These are phyloP conservation scores for Populus nigra DNA, from an alignment of 345 rosid species.

Conservation along the genomic window DNA sequence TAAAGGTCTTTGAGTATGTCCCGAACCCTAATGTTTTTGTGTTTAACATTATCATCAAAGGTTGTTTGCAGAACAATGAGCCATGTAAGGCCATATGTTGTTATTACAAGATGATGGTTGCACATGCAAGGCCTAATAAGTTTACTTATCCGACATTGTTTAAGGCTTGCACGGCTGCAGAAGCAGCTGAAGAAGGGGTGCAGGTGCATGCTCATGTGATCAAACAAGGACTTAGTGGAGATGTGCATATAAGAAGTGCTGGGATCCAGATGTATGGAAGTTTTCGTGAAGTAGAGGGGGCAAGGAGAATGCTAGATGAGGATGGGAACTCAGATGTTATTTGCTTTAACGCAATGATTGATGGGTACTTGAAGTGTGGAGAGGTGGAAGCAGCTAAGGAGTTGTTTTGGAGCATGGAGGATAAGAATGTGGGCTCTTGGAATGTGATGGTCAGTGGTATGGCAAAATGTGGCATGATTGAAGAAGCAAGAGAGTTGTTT, in stretches of 20 bases:
- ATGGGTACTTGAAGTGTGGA: conserved; percentile 43
- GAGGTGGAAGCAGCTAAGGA: conserved; percentile 33
- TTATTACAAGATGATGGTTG: conserved; percentile 34
- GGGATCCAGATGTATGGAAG: conserved; percentile 54
- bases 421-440: conserved; percentile 39
- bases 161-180: conserved; percentile 35
- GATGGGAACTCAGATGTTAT: conserved; percentile 30
- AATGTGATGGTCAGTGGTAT: conserved; percentile 44
- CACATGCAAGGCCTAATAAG: conserved; percentile 40
- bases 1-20: conserved; percentile 33
- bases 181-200: conserved; percentile 26
- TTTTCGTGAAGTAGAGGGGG: conserved; percentile 30
- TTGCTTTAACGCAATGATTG: conserved; percentile 40
- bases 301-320: conserved; percentile 35
- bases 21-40: conserved; percentile 43
- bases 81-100: conserved; percentile 22
- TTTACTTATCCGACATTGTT: conserved; percentile 43
- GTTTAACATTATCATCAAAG: conserved; percentile 37
- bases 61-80: conserved; percentile 30
- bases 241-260: conserved; percentile 41
- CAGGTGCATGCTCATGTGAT: conserved; percentile 45
- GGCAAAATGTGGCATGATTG: conserved; percentile 34
- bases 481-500: conserved; percentile 44
- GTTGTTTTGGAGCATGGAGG: conserved; percentile 32
- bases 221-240: conserved; percentile 38